A percentile compares a stretch with the other conserved stretches of the same genome.
phyloP scores from a whole-genome alignment of 495 filamentous ascomycete species.

The Xylaria palmicola region DNA sequence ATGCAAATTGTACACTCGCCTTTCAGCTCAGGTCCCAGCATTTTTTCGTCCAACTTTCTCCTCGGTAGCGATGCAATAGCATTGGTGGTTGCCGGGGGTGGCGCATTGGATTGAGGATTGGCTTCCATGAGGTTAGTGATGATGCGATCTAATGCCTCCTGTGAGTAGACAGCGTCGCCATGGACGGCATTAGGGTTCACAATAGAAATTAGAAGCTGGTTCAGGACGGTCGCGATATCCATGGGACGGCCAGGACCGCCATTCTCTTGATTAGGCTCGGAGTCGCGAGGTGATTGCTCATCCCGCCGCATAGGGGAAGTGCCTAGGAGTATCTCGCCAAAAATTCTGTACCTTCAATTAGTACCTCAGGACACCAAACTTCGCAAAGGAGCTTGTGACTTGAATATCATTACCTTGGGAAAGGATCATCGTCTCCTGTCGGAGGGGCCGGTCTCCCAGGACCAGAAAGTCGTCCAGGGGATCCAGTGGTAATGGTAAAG shows the following conservation, averaged over 20 bases:
- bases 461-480: too few species aligned
- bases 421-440: slow-evolving; percentile 21
- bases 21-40: slow-evolving; percentile 59
- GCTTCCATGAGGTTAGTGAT: slow-evolving; percentile 86
- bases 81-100: slow-evolving; percentile 73
- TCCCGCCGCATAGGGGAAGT: slow-evolving; percentile 17
- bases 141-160: slow-evolving; percentile 87
- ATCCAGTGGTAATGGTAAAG: slow-evolving; percentile 32
- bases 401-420: slow-evolving; percentile 27
- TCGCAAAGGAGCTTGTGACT: not conserved
- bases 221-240: slow-evolving; percentile 32
- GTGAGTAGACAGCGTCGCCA: slow-evolving; percentile 87
- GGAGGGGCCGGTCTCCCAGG: not conserved
- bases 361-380: not conserved
- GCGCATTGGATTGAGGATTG: slow-evolving; percentile 68
- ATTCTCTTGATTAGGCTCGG: slow-evolving; percentile 20
- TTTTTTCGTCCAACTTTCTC: slow-evolving; percentile 61
- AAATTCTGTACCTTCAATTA: slow-evolving; percentile 13
- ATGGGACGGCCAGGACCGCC: slow-evolving; percentile 15
- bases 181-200: slow-evolving; percentile 58
- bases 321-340: slow-evolving; percentile 20
- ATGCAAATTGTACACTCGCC: slow-evolving; percentile 94
- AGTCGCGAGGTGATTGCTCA: not conserved
- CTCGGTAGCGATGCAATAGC: slow-evolving; percentile 74
- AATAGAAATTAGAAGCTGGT: slow-evolving; percentile 49